Base-by-base conservation (phyloP, 768 basidiomycete species). In the Pisolithus orientalis region DNA sequence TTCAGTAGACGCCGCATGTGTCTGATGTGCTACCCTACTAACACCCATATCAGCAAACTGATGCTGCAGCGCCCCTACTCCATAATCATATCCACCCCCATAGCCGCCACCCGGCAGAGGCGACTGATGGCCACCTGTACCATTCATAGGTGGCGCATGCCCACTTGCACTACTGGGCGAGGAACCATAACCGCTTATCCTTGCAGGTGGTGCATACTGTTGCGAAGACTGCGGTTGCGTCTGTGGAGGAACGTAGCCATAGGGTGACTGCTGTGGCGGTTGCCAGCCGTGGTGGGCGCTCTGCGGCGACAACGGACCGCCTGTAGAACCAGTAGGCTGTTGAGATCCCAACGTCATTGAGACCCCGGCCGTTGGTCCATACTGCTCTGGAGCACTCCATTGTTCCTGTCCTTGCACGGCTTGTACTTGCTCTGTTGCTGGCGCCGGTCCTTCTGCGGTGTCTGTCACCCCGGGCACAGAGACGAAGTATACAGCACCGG, bases 401-500 rank as follows among this genome's bases (percentile, higher is more conserved):
- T 47, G 45, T 16, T 39, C 39, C 25, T 44, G 40, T 29, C 29
- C 51, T 38, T 46, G 34, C 7, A 8, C 51, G 13, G 42, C 37
- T 27, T 44, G 31, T 5, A 5, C 32, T 38, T 46, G 51, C 4
- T 38, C 34, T 14, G 13, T 17, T 9, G 31, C 46, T 47, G 17
- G 46, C 14, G 9, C 24, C 13, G n/a, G 31, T 47, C 59, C 59
- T 27, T 51, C 63, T 39, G 43, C 64, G 5, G 58, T 66, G 49
- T 80, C 81, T 59, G 80, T 84, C 42, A 91, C 74, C 2, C 87
- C 89, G 6, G 88, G 89, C 1, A 91, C 81, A 2, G 80, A 82
- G 46, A 85, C 68, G 60, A 93, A 93, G 69, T 93, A 93, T 38
- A 91, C 85, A 7, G 84, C 73, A 8, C 90, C 90, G 5, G 85